Conservation (phyloP, 345 rosid genomes). For the Acer negundo region DNA sequence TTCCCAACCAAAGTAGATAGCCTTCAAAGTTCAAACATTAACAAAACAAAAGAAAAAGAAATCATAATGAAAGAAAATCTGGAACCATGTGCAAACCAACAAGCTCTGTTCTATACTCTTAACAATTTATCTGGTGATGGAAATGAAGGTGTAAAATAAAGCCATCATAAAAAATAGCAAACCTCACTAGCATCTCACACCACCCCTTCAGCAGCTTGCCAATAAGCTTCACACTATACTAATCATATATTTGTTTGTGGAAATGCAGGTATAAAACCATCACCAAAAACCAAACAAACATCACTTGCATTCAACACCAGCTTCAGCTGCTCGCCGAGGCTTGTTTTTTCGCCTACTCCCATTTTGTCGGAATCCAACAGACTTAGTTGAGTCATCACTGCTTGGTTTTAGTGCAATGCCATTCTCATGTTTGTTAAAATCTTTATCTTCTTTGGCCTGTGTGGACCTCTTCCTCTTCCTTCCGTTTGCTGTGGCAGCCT, state of each 20-base stretch:
- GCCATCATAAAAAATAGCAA: conserved; percentile 13
- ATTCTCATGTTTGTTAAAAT: conserved; percentile 50
- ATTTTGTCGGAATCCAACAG: conserved; percentile 55
- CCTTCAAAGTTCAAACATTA: conserved; percentile 12
- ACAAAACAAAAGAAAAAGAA: conserved; percentile 11
- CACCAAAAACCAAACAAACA: conserved; percentile 11
- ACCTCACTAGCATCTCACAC: conserved; percentile 58
- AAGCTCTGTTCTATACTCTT: neutral
- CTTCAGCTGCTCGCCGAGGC: conserved; percentile 84
- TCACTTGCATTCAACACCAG: conserved; percentile 68
- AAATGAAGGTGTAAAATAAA: neutral
- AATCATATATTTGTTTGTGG: neutral
- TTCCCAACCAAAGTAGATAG: conserved; percentile 23
- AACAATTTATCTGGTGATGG: neutral
- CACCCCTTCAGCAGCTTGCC: conserved; percentile 76
- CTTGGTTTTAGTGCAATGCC: conserved; percentile 42
- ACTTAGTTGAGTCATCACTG: conserved; percentile 41
- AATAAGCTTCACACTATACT: neutral
- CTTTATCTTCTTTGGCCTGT: conserved; percentile 39
- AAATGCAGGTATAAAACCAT: neutral
- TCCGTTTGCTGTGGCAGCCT: conserved; percentile 41
- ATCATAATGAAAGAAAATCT: conserved; percentile 9
- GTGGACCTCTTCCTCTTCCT: conserved; percentile 54
- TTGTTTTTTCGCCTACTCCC: conserved; percentile 77
- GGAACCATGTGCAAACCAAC: conserved; percentile 13